These are phyloP conservation scores for Ceratocystis lukuohia DNA, from an alignment of 2,329 filamentous ascomycete species.

Conservation along the genomic window DNA sequence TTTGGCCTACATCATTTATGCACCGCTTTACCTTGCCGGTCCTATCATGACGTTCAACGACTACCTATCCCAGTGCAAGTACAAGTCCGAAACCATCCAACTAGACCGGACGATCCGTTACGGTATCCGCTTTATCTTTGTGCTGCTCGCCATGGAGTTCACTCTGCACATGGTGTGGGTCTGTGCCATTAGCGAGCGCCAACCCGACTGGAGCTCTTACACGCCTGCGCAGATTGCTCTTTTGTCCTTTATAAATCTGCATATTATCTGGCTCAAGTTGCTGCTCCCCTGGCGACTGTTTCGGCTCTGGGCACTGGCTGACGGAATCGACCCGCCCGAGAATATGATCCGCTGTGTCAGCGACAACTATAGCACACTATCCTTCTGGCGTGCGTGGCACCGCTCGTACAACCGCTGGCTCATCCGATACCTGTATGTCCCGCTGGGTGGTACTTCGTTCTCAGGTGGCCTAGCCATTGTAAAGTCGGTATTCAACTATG, in stretches of 20 bases:
- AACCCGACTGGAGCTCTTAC: slow-evolving; percentile 69
- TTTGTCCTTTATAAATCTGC: slow-evolving; percentile 88
- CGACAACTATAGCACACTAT: slow-evolving; percentile 80
- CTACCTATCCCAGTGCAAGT: slow-evolving; percentile 76
- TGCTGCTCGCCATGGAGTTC: slow-evolving; percentile 78
- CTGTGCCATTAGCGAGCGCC: slow-evolving; percentile 74
- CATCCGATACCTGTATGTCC: slow-evolving; percentile 85
- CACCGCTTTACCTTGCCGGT: slow-evolving; percentile 81
- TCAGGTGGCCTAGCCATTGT: slow-evolving; percentile 34
- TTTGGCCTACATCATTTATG: slow-evolving; percentile 78
- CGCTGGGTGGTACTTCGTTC: slow-evolving; percentile 60
- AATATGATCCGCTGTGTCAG: slow-evolving; percentile 97
- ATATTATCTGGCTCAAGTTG: slow-evolving; percentile 95
- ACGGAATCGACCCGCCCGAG: slow-evolving; percentile 88
- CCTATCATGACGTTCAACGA: slow-evolving; percentile 98
- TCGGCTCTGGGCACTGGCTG: slow-evolving; percentile 84
- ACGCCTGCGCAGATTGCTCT: slow-evolving; percentile 77
- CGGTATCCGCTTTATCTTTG: slow-evolving; percentile 65
- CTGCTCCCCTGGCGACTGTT: slow-evolving; percentile 97
- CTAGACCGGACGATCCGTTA: slow-evolving; percentile 62
- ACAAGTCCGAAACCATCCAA: slow-evolving; percentile 58
- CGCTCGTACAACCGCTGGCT: slow-evolving; percentile 91
- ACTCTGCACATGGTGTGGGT: slow-evolving; percentile 87
- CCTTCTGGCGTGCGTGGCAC: slow-evolving; percentile 96
- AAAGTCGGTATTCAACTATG: slow-evolving; percentile 57